Conservation (phyloP, 176 grass and related monocot genomes). For the Thinopyrum elongatum region DNA sequence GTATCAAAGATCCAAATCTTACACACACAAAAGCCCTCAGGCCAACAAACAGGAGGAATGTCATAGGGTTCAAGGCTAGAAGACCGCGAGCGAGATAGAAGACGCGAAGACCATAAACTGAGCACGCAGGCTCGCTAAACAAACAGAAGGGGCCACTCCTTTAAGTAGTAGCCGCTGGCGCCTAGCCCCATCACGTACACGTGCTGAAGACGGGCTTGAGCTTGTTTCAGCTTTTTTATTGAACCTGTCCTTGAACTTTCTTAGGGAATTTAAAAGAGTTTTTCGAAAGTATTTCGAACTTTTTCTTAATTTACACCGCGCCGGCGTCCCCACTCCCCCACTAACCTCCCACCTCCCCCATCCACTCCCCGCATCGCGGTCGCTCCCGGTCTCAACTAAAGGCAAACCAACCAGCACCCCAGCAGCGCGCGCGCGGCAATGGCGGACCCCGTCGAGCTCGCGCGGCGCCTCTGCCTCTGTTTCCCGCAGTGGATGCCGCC, state of each 20-base stretch:
- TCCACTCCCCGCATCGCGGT: background rate
- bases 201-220: no score
- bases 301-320: background rate
- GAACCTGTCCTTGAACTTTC: background rate
- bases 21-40: no score
- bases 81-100: no score
- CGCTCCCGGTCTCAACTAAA: background rate
- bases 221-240: no score
- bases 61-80: no score
- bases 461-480: constrained; percentile 18
- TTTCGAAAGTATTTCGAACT: background rate
- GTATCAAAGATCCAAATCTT: no score
- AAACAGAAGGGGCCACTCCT: no score
- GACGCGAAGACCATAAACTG: no score
- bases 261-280: background rate
- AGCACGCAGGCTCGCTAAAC: no score
- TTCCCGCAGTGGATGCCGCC: background rate
- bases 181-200: no score
- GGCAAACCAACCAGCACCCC: background rate
- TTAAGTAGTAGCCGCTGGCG: no score
- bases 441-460: constrained; percentile 43
- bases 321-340: constrained; percentile 12
- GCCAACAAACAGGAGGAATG: no score
- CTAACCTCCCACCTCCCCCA: background rate
- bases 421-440: constrained; percentile 28